Conservation (phyloP, 768 basidiomycete genomes). For the Boletus bicolor region DNA sequence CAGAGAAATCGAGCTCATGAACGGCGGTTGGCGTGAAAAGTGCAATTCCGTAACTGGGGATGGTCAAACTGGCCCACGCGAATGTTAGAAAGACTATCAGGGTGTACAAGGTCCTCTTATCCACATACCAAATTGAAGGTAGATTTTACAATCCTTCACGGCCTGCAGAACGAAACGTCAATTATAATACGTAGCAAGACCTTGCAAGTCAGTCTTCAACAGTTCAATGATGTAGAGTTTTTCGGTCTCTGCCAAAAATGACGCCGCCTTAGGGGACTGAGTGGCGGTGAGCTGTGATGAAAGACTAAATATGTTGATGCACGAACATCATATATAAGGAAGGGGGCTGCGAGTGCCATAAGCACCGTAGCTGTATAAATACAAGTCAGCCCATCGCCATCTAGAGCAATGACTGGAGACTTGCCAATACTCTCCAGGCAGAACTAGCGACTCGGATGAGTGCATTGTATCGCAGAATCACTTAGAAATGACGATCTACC, state of each 20-base stretch:
- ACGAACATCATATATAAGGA: constrained; percentile 51
- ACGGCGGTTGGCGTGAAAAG: neutral
- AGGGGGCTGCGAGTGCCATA: constrained; percentile 30
- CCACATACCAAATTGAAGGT: constrained; percentile 29
- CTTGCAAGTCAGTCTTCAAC: constrained; percentile 41
- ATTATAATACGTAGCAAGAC: constrained; percentile 42
- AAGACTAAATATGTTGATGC: neutral
- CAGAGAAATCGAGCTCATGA: constrained; percentile 44
- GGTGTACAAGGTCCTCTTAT: neutral
- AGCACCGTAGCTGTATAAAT: constrained; percentile 8
- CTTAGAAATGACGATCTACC: constrained; percentile 30
- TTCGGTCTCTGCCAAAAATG: constrained; percentile 30
- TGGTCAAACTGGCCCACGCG: neutral
- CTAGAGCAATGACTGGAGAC: neutral
- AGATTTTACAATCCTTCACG: constrained; percentile 42
- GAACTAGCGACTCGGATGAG: constrained; percentile 23
- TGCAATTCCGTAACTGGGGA: neutral
- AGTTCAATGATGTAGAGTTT: constrained; percentile 34
- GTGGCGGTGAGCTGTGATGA: neutral
- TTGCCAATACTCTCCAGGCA: constrained; percentile 25
- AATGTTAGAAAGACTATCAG: neutral
- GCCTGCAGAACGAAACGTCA: constrained; percentile 46
- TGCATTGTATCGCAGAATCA: neutral
- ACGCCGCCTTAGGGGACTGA: constrained; percentile 11
- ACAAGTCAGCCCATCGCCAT: neutral